Percentiles rank a stretch among this genome's conserved stretches.
These are phyloP conservation scores for Pseudonitzschia delicatissima DNA, from an alignment of 108 stramenopile genomes.

Conservation along the genomic window DNA sequence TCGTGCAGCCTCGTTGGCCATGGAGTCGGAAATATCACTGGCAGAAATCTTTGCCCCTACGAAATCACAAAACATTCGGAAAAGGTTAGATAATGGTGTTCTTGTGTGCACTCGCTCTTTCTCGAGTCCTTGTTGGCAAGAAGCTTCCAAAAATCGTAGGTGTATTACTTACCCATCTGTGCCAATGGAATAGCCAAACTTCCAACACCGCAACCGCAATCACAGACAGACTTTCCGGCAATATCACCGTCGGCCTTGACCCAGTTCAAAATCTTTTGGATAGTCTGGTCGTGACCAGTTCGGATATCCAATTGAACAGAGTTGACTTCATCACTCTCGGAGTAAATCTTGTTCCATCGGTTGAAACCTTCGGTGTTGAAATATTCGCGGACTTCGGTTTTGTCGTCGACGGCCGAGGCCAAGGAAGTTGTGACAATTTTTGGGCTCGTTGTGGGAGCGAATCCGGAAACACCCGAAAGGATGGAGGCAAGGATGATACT, in stretches of 20 bases:
- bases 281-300: constrained; percentile 93
- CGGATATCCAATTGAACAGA: constrained; percentile 94
- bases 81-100: neutral
- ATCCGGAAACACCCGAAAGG: constrained; percentile 22
- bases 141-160: neutral
- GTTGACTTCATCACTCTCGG: constrained; percentile 92
- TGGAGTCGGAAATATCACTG: constrained; percentile 90
- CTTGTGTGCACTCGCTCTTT: neutral
- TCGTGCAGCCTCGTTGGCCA: constrained; percentile 88
- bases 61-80: neutral
- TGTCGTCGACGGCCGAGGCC: constrained; percentile 69
- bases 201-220: constrained; percentile 91
- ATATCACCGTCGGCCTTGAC: constrained; percentile 82
- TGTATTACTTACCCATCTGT: constrained; percentile 75
- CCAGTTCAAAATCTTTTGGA: constrained; percentile 95
- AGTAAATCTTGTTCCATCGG: constrained; percentile 97
- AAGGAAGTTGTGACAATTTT: neutral
- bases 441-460: constrained; percentile 17
- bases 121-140: neutral
- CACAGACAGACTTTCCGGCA: constrained; percentile 81
- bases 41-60: constrained; percentile 86
- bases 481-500: constrained; percentile 12
- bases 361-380: constrained; percentile 99
- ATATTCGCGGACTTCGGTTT: constrained; percentile 94
- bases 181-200: constrained; percentile 94